A percentile compares a stretch with the other conserved stretches of the same genome.
Conservation (phyloP, 768 basidiomycete species). For the Clavaria fumosa region DNA sequence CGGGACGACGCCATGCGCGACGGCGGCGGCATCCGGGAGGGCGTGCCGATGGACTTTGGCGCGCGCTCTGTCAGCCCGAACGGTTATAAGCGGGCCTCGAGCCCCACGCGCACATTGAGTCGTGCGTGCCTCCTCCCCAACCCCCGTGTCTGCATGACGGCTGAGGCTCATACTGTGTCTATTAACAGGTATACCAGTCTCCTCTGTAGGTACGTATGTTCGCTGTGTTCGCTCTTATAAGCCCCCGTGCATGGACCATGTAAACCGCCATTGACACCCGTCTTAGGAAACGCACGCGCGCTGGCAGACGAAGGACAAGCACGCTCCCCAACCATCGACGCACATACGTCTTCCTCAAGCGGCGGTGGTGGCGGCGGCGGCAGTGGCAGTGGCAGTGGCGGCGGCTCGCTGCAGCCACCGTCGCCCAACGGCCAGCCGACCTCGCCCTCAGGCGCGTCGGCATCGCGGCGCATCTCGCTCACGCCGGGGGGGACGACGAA, state of each 20-base stretch:
- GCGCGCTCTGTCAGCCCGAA: constrained; percentile 23
- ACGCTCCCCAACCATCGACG: constrained; percentile 17
- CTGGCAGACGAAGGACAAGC: constrained; percentile 58
- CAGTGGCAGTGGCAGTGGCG: constrained; percentile 9
- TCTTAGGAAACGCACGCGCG: constrained; percentile 66
- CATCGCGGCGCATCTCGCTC: constrained; percentile 33
- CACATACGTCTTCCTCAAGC: constrained; percentile 14
- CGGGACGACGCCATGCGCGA: constrained; percentile 25
- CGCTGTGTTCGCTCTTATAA: constrained; percentile 2
- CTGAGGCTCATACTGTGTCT: constrained; percentile 12
- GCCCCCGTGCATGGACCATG: constrained; percentile 7
- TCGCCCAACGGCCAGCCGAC: constrained; percentile 32
- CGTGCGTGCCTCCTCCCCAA: constrained; percentile 34
- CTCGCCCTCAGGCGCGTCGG: no score
- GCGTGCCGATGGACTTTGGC: constrained; percentile 48
- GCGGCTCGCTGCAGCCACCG: constrained; percentile 25
- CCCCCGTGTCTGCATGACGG: constrained; percentile 8
- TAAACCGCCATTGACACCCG: constrained; percentile 12
- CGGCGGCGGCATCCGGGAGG: constrained; percentile 52
- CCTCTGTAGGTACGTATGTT: constrained; percentile 44
- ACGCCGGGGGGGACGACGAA: constrained; percentile 74
- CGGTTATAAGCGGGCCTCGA: constrained; percentile 37
- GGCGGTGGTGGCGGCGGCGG: constrained; percentile 21
- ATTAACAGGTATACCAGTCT: constrained; percentile 52
- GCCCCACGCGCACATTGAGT: constrained; percentile 66